Evolutionary conservation across 441 rosid genomes (phyloP).

Genomic region (Raphanus hybrid): DNA sequence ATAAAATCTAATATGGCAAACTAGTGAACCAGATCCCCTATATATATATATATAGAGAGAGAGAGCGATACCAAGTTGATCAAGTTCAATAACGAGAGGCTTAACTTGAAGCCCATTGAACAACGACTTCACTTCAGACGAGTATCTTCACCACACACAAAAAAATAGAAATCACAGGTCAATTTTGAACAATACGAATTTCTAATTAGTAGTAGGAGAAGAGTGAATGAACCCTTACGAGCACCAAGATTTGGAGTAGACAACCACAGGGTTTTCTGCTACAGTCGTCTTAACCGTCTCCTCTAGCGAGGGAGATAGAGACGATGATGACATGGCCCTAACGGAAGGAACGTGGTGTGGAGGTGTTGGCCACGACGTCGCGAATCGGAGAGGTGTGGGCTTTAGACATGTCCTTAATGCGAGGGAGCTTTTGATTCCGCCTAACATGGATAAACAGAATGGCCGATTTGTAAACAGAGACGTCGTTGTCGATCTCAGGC

Average conservation of each 20-base stretch:
- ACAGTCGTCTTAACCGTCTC: slow-evolving; percentile 72
- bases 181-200: neutral
- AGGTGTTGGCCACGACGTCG: slow-evolving; percentile 26
- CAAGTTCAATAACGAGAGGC: slow-evolving; percentile 86
- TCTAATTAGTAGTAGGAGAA: neutral
- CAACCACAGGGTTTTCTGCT: slow-evolving; percentile 78
- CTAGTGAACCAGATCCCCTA: too few species aligned
- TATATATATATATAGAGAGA: too few species aligned
- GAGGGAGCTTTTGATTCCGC: slow-evolving; percentile 35
- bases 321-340: slow-evolving; percentile 31
- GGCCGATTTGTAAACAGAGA: slow-evolving; percentile 35
- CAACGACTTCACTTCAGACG: slow-evolving; percentile 80
- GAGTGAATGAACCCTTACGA: slow-evolving; percentile 59
- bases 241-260: slow-evolving; percentile 94
- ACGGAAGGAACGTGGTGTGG: neutral
- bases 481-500: slow-evolving; percentile 20
- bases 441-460: slow-evolving; percentile 24
- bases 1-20: too few species aligned
- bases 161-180: neutral
- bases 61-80: slow-evolving; percentile 63
- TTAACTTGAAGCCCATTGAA: slow-evolving; percentile 67
- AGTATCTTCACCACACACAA: slow-evolving; percentile 59
- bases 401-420: slow-evolving; percentile 18
- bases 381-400: slow-evolving; percentile 31
- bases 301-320: slow-evolving; percentile 61